A percentile compares a stretch with the other conserved stretches of the same genome.
Evolutionary conservation across 2,329 filamentous ascomycete genomes (phyloP).

Genomic region (Botrytis tulipae): DNA sequence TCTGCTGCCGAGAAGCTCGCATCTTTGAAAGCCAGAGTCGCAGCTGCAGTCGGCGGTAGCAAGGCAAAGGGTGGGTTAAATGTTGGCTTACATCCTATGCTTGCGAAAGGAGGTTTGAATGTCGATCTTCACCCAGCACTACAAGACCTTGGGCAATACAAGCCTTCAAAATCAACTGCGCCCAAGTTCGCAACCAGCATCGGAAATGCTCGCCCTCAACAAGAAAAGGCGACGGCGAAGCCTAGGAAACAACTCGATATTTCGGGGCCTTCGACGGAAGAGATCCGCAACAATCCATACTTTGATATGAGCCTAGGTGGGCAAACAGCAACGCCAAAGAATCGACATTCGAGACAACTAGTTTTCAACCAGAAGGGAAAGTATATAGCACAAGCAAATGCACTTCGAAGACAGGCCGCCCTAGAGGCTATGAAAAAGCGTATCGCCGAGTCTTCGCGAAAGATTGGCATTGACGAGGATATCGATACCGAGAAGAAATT

Average conservation of each 20-base stretch:
- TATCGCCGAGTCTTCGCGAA: conserved; percentile 82
- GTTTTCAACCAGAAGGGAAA: conserved; percentile 95
- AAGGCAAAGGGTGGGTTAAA: conserved; percentile 47
- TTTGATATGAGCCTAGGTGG: conserved; percentile 68
- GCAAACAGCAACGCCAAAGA: conserved; percentile 56
- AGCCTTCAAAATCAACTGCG: conserved; percentile 41
- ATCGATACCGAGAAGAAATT: conserved; percentile 87
- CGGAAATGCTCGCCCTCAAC: conserved; percentile 42
- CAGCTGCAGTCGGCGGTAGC: conserved; percentile 63
- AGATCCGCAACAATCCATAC: conserved; percentile 73
- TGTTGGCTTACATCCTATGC: conserved; percentile 41
- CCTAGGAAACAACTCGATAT: conserved; percentile 53
- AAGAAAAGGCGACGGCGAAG: conserved; percentile 44
- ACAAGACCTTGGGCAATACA: conserved; percentile 53
- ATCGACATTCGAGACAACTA: conserved; percentile 71
- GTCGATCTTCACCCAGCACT: conserved; percentile 62
- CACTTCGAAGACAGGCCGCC: conserved; percentile 79
- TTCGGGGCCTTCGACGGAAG: conserved; percentile 56
- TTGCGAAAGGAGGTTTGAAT: conserved; percentile 44
- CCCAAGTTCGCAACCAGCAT: conserved; percentile 43
- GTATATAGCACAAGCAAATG: conserved; percentile 92
- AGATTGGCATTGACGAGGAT: conserved; percentile 92
- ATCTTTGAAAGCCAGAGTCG: conserved; percentile 75
- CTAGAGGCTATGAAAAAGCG: conserved; percentile 93
- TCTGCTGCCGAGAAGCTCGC: conserved; percentile 66